phyloP scores from a whole-genome alignment of 192 early-diverging fungal species.

The Coemansia sp. region DNA sequence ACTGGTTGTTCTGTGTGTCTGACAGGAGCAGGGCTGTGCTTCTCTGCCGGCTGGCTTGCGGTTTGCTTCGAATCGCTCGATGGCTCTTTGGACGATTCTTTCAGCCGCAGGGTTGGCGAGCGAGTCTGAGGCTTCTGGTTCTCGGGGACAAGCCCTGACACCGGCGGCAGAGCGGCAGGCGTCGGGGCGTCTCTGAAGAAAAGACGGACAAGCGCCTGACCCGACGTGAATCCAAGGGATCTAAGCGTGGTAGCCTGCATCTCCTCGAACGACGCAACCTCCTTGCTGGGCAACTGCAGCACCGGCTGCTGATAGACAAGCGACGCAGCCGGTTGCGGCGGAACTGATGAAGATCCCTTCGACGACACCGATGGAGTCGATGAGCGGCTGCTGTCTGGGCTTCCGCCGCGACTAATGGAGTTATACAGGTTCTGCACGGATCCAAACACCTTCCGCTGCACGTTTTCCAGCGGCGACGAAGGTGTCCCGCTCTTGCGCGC shows the following conservation, averaged over 20 bases:
- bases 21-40: neutral
- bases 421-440: slow-evolving; percentile 5
- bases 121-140: neutral
- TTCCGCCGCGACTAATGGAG: neutral
- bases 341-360: neutral
- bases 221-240: slow-evolving; percentile 66
- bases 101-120: no score
- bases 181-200: slow-evolving; percentile 55
- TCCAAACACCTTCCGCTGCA: slow-evolving; percentile 7
- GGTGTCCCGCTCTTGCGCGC: neutral
- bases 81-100: no score
- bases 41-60: neutral
- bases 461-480: neutral
- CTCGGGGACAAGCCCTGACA: neutral
- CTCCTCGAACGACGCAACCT: slow-evolving; percentile 60
- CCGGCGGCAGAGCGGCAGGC: neutral
- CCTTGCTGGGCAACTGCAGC: slow-evolving; percentile 32
- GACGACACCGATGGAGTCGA: neutral
- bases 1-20: neutral
- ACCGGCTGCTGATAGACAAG: slow-evolving; percentile 35
- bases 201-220: slow-evolving; percentile 71
- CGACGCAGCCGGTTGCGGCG: neutral
- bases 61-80: neutral
- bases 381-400: neutral
- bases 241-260: slow-evolving; percentile 71